Conservation (phyloP, 768 basidiomycete species). For the Russula foetens region DNA sequence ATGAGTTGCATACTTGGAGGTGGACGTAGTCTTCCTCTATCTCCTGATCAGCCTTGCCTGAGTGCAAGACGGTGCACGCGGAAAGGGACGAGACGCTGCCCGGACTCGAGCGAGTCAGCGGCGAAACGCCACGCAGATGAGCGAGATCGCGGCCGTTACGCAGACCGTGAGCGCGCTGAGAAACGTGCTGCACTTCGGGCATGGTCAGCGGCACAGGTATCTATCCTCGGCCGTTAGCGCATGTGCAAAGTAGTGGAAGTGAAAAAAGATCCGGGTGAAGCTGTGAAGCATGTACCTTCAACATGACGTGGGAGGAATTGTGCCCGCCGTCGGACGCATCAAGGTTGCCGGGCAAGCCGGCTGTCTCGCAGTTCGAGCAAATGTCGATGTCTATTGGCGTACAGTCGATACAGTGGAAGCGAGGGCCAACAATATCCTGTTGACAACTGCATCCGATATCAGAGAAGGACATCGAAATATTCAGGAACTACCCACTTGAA, state of each 20-base stretch:
- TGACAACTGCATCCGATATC: conserved; percentile 52
- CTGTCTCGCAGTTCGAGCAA: conserved; percentile 81
- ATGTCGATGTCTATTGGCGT: conserved; percentile 47
- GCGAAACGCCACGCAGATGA: background rate
- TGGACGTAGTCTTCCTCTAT: conserved; percentile 6
- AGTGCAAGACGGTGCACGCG: conserved; percentile 6
- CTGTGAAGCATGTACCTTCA: no score
- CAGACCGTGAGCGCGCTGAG: conserved; percentile 13
- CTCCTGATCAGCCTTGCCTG: background rate
- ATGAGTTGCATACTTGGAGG: conserved; percentile 16
- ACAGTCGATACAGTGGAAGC: conserved; percentile 90
- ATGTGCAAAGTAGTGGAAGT: no score
- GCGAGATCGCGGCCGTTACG: conserved; percentile 7
- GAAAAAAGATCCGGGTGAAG: no score
- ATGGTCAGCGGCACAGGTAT: conserved; percentile 79
- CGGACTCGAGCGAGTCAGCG: conserved; percentile 15
- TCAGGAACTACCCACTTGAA: conserved; percentile 12
- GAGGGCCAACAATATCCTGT: conserved; percentile 83
- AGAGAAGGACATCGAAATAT: background rate
- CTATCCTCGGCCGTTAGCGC: no score
- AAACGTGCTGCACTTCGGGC: conserved; percentile 57
- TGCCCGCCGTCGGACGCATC: conserved; percentile 74
- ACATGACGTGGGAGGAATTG: conserved; percentile 82
- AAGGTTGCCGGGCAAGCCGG: conserved; percentile 75
- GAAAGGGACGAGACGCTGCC: conserved; percentile 14